phyloP scores from a whole-genome alignment of 257 asterid genomes.

The Solanum piurae region DNA sequence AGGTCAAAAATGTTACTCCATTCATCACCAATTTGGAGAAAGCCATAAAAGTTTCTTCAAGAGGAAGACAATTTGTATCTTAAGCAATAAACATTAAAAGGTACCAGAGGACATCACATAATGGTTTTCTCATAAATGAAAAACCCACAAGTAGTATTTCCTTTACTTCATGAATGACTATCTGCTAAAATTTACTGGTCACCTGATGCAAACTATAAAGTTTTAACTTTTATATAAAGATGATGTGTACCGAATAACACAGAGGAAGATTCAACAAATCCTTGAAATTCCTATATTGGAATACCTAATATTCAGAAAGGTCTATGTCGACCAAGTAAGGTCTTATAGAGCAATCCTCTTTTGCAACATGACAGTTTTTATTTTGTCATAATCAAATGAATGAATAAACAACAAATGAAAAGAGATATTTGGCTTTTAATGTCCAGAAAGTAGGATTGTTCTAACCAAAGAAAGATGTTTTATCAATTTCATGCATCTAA shows the following conservation, averaged over 20 bases:
- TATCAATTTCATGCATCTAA: not conserved
- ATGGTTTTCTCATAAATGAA: not conserved
- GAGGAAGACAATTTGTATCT: not conserved
- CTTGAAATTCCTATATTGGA: not conserved
- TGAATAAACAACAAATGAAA: not conserved
- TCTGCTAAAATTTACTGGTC: not conserved
- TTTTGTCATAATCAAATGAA: not conserved
- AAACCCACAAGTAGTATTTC: not conserved
- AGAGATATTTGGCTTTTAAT: not conserved
- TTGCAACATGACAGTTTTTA: not conserved
- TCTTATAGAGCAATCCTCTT: not conserved
- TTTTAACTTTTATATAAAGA: not conserved
- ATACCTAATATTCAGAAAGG: not conserved
- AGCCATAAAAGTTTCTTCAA: not conserved
- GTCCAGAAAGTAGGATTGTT: not conserved
- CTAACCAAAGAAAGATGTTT: not conserved
- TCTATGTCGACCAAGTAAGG: not conserved
- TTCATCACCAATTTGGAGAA: not conserved
- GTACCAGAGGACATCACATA: not conserved
- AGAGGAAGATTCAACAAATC: not conserved
- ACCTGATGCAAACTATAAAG: not conserved
- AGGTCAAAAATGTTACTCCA: not conserved
- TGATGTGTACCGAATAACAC: not conserved
- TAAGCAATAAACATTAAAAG: not conserved
- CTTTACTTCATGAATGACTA: not conserved